Evolutionary conservation across 164 flowering plant genomes (phyloP), one percentile per base, ranked within the genome.

Genomic region (Vitis amurensis): DNA sequence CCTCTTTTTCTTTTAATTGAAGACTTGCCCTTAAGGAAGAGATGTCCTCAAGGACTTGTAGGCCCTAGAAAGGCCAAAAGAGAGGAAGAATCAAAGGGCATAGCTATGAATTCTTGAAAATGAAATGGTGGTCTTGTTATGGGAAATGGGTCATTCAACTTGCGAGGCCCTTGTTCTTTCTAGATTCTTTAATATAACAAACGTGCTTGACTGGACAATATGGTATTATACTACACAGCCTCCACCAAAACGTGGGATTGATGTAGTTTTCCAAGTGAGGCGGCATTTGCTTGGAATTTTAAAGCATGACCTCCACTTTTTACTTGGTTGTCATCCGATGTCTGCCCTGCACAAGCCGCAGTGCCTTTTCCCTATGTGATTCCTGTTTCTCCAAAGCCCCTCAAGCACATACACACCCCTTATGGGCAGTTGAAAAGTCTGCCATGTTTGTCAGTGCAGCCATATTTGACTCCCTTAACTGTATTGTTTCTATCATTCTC

Each of bases 121-220:
- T 4, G 51, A 17, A 37, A 55, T 50, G 5, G n/a, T 8, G 44
- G 8, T 2, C 2, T 49, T 3, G 37, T 6, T 2, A 1, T 14
- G 13, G 37, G 64, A 1, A 44, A 17, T 14, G 31, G 31, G 12
- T 57, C 63, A 48, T 58, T 44, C 6, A 44, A 58, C 58, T 44
- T 37, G 11, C 23, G 29, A 12, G 13, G 4, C 15, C 13, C 44
- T 49, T 10, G 10, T 49, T 17, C 16, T 11, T 49, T 63, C 55
- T 17, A 64, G 44, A 4, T 37, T 61, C 65, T 62, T 14, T 68
- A 19, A 23, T 7, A 11, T 11, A 63, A 8, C 79, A 83, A 78
- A 76, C 87, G 87, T 84, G 79, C 75, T 79, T 79, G 80, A 79
- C 85, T 71, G 71, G 23, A 61, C 77, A 73, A 83, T 55, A 79